Evolutionary conservation across 345 rosid genomes (phyloP).

Genomic region (Eutrema yunnanense): DNA sequence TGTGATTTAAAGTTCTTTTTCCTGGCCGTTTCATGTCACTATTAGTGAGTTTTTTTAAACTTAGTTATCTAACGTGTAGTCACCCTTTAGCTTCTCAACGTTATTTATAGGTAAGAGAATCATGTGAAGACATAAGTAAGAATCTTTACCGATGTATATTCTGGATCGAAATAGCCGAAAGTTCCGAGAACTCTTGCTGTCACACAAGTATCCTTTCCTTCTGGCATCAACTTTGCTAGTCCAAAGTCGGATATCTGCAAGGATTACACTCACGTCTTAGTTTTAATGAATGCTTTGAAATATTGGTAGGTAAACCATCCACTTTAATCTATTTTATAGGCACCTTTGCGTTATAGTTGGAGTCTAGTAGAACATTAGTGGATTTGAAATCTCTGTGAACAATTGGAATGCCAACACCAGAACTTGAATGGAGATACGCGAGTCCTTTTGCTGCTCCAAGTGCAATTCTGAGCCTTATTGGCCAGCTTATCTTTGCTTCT

Average conservation of each 20-base stretch:
- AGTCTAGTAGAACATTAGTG: slow-evolving; percentile 73
- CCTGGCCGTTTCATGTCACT: neutral
- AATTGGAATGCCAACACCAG: slow-evolving; percentile 79
- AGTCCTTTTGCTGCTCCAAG: slow-evolving; percentile 91
- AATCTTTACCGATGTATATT: slow-evolving; percentile 76
- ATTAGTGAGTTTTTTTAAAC: neutral
- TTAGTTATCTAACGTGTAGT: neutral
- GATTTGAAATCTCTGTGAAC: slow-evolving; percentile 96
- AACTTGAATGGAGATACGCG: slow-evolving; percentile 90
- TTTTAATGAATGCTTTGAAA: slow-evolving; percentile 13
- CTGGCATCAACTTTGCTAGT: slow-evolving; percentile 95
- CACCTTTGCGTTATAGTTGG: slow-evolving; percentile 82
- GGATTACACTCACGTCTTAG: neutral
- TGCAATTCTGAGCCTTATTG: slow-evolving; percentile 70
- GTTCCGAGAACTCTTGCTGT: slow-evolving; percentile 97
- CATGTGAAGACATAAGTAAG: neutral
- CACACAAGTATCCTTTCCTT: slow-evolving; percentile 70
- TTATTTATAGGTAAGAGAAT: neutral
- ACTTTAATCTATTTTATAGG: neutral
- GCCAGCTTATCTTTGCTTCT: slow-evolving; percentile 85
- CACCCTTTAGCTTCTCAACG: neutral
- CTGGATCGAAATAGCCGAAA: slow-evolving; percentile 96
- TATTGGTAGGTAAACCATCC: neutral
- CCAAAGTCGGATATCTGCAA: slow-evolving; percentile 91
- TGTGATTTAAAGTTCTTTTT: neutral